Evolutionary conservation across 805 yeast species (phyloP), one percentile per base, ranked within the genome.

Genomic region (Candida oleophila): DNA sequence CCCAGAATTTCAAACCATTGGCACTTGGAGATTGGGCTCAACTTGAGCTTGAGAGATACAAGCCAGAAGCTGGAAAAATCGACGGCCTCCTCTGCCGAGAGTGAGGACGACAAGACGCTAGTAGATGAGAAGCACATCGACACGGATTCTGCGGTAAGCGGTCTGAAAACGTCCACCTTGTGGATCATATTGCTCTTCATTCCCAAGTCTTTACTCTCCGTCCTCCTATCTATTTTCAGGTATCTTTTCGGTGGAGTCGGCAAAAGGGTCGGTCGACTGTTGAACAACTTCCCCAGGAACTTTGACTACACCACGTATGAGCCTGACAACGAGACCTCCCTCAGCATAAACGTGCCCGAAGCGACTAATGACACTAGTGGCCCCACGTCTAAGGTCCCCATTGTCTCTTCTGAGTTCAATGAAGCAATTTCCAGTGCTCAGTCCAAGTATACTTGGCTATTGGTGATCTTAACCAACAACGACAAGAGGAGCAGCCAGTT

Each of bases 161-260:
- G 11, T 22, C 34, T 11, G 3, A n/a, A 16, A 4, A 28, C 40
- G 11, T 48, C 44, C 15, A 65, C 12, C 2, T 45, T 82, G 4
- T 57, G 84, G 54, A 67, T 83, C 43, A 57, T 83, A 1, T 53
- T 85, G 2, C 61, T 83, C 59, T 50, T 84, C 4, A 61, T 85
- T 9, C 91, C 90, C 11, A 75, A 71, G 46, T 53, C 81, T 1
- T 41, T 80, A 7, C 65, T 79, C 41, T 65, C 69, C 8, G 44
- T 79, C 7, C 55, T 79, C 1, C 56, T 70, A 9, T 71, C 80
- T 1, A 54, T 65, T 3, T 49, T 65, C 39, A 57, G 55, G 38
- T 58, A 53, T 41, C 37, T 68, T 8, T 55, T 65, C 37, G 65
- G 68, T 2, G 35, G 42, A n/a, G 32, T 41, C 15, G 21, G 32